These are phyloP conservation scores for Dendrobium chrysotoxum DNA, from an alignment of 106 monocot species.

Conservation along the genomic window DNA sequence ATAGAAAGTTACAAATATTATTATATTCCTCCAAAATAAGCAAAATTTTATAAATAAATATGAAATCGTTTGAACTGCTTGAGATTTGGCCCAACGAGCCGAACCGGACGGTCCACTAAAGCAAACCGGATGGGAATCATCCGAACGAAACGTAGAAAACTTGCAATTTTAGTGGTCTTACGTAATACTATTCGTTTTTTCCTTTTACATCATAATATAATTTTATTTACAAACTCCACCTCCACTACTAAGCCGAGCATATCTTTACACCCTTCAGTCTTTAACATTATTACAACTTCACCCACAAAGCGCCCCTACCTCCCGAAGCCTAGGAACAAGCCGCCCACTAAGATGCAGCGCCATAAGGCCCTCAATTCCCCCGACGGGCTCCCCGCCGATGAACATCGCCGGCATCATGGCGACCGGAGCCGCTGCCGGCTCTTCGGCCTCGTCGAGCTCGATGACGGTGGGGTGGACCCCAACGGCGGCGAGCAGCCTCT, in stretches of 20 bases:
- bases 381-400: slow-evolving; percentile 48
- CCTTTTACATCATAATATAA: neutral
- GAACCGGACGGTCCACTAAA: no score
- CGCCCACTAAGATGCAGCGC: slow-evolving; percentile 49
- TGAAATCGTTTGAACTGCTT: no score
- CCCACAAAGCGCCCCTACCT: slow-evolving; percentile 28
- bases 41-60: no score
- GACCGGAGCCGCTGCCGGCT: neutral
- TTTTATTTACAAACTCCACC: neutral
- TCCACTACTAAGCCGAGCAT: neutral
- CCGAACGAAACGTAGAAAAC: neutral
- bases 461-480: slow-evolving; percentile 59
- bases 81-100: no score
- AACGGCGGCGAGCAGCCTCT: slow-evolving; percentile 42
- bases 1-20: no score
- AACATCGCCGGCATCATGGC: slow-evolving; percentile 26
- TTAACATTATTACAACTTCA: neutral
- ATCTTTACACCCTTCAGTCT: neutral
- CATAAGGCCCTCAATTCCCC: slow-evolving; percentile 60
- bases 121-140: neutral
- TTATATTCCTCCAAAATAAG: no score
- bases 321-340: slow-evolving; percentile 42
- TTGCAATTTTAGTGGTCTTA: neutral
- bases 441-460: slow-evolving; percentile 52
- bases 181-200: neutral